Base-by-base conservation (phyloP, 345 rosid genomes). In the Citrus unshiu region DNA sequence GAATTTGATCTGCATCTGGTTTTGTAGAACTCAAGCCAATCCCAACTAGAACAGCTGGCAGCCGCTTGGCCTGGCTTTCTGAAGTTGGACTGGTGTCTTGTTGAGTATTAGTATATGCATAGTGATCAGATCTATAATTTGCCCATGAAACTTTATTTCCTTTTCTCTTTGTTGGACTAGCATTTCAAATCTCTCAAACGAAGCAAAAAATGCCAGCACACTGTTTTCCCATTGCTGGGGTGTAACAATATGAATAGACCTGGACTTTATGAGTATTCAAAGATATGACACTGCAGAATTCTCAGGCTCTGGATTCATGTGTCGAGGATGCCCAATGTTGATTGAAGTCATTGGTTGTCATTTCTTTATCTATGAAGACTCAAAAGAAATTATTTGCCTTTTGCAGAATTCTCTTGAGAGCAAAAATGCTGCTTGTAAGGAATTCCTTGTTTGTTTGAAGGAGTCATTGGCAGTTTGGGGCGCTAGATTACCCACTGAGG, bases 381-480 rank as follows among this genome's bases (percentile, higher is more conserved):
- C 51, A 46, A 43, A 43, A 13, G 16, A 46, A 21, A 63, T 46
- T 73, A n/a, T 24, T 84, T 29, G 80, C 46, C 13, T 83, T 81
- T 78, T 78, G 74, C 93, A 96, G 99, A 97, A 91, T 74, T 83
- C 92, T 58, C 88, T 91, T 72, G 97, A 80, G 70, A 87, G 86
- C 86, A 92, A 80, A 85, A 92, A 85, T 85, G 86, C 91, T 70
- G 84, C 84, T 22, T 94, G 93, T 82, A 80, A 80, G 70, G 89
- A 84, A 58, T 93, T 96, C 82, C 83, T 94, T 14, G 82, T 84
- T 65, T 85, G 85, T 73, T 83, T 94, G 77, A 91, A 87, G 6
- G 90, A 90, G 73, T 94, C 99, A 70, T 79, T 87, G 85, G 89
- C 85, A 54, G 92, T 88, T 81, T 91, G 95, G 89, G 90, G 85